Base-by-base conservation (phyloP, 2,329 filamentous ascomycete genomes). In the Cercospora sesami region DNA sequence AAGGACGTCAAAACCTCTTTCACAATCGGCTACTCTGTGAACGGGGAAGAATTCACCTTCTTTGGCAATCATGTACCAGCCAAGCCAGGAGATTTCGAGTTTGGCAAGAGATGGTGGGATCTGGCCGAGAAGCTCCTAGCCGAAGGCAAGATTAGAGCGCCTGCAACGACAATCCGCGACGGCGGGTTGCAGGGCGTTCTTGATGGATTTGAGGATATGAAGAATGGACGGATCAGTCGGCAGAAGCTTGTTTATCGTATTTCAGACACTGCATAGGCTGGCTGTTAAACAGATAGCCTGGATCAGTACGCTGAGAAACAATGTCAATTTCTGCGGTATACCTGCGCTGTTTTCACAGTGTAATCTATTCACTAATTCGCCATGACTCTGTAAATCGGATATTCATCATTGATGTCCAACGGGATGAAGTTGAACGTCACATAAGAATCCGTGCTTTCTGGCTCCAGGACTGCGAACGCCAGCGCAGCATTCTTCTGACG, bases 221-320 rank as follows among this genome's bases (percentile, higher is more conserved):
- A 77, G 74, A 72, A 80, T 23, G 79, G 78, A 8, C 83, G 81
- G 69, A 79, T 85, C 39, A 82, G 79, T 68, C 81, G 80, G 5
- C 74, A 79, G 71, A 85, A 85, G 76, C 69, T 85, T 67, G 82
- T 85, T n/a, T 84, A 84, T 53, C 71, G 68, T 12, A 68, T 72
- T 28, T 60, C 42, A 12, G 70, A 72, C 14, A 69, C 71, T 6
- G 59, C 66, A n/a, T 66, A 60, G 51, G 10, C 10, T 63, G 48
- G 48, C 10, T 63, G 48, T 23, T 14, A n/a, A 16, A 16, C 16
- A 4, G 5, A 16, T 16, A 31, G 6, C 21, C 9, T 36, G 18
- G 28, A 1, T 21, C 9, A 7, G 23, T 6, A 36, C 2, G 28
- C n/a, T 21, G 2, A 36, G 16, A 28, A 59, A n/a, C 30, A 5